A percentile compares a stretch with the other conserved stretches of the same genome.
phyloP scores from a whole-genome alignment of 106 monocot species.

The Iris macrosiphon region DNA sequence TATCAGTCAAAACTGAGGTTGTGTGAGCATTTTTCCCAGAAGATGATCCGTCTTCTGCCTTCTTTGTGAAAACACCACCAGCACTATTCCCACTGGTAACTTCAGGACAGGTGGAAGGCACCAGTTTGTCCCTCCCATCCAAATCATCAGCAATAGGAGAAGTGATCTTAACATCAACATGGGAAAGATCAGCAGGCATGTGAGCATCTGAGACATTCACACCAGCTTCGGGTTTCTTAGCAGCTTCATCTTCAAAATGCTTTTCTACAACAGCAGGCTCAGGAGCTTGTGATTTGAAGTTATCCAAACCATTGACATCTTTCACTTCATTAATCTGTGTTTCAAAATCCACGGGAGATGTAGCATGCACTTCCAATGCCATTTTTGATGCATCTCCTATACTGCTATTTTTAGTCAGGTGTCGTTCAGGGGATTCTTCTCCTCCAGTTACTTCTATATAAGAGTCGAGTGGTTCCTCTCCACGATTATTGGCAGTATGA shows the following conservation, averaged over 20 bases:
- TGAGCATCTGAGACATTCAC: neutral
- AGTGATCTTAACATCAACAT: neutral
- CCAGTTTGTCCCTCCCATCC: neutral
- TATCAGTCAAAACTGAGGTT: neutral
- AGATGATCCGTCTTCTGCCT: neutral
- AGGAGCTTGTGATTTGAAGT: neutral
- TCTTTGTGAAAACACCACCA: neutral
- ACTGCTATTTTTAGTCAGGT: constrained; percentile 2
- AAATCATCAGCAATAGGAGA: neutral
- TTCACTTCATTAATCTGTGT: neutral
- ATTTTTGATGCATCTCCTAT: neutral
- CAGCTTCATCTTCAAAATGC: constrained; percentile 6
- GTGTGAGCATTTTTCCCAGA: neutral
- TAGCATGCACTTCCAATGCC: constrained; percentile 2
- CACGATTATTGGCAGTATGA: too few species aligned
- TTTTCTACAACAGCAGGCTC: constrained; percentile 5
- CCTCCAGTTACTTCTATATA: constrained; percentile 13
- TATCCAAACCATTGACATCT: neutral
- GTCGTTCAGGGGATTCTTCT: constrained; percentile 9
- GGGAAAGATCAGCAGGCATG: neutral
- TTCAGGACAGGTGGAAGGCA: neutral
- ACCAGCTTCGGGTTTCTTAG: neutral
- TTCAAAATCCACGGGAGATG: constrained; percentile 7
- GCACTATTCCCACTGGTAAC: neutral
- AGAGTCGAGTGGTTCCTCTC: constrained; percentile 6